These are phyloP conservation scores for Trichocomaceae sp. DNA, from an alignment of 2,329 filamentous ascomycete species.

Conservation along the genomic window DNA sequence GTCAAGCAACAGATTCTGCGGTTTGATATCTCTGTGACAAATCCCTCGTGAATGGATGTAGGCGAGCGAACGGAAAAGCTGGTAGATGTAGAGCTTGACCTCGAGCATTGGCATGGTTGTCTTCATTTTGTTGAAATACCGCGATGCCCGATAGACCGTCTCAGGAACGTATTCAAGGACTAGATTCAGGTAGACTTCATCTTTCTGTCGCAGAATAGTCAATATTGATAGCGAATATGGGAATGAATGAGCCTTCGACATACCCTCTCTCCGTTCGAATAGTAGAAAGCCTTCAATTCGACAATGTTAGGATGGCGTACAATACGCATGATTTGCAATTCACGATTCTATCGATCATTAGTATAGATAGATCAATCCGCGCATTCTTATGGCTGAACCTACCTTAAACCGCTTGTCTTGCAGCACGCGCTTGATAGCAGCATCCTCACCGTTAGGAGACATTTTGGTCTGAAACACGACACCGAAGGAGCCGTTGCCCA, in stretches of 20 bases:
- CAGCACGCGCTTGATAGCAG: constrained; percentile 96
- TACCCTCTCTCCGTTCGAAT: constrained; percentile 97
- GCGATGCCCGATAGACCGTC: constrained; percentile 94
- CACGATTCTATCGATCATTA: constrained; percentile 68
- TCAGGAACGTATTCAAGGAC: constrained; percentile 98
- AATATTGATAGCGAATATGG: background rate
- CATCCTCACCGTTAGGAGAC: constrained; percentile 94
- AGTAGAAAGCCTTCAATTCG: constrained; percentile 98
- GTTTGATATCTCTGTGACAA: constrained; percentile 98
- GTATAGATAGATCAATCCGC: constrained; percentile 13
- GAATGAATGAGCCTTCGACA: constrained; percentile 24
- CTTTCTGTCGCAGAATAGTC: constrained; percentile 57
- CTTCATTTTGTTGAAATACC: constrained; percentile 99
- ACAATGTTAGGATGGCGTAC: constrained; percentile 98
- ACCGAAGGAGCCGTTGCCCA: constrained; percentile 96
- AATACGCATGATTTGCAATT: constrained; percentile 99
- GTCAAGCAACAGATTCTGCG: constrained; percentile 92
- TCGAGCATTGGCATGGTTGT: constrained; percentile 98
- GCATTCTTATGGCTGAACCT: constrained; percentile 16
- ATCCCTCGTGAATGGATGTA: constrained; percentile 99
- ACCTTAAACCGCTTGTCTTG: constrained; percentile 99
- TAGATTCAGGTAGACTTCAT: constrained; percentile 97
- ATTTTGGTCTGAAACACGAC: constrained; percentile 99
- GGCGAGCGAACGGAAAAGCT: constrained; percentile 94
- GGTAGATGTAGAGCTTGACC: constrained; percentile 99